Base-by-base conservation (phyloP, 176 grass and related monocot genomes). In the Avena insularis region DNA sequence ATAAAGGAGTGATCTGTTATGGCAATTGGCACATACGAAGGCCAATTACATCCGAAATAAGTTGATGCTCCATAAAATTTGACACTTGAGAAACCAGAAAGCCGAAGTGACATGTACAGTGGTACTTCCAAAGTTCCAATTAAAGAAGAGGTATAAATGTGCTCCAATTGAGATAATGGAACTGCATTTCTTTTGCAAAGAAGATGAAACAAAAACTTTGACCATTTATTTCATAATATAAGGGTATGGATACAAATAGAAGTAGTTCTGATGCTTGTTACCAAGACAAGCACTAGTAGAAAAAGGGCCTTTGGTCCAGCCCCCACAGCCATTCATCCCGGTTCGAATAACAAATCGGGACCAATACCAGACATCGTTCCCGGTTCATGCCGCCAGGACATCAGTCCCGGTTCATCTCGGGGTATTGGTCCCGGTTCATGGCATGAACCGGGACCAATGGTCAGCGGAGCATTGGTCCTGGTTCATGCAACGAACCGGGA, bases 41-140 rank as follows among this genome's bases (percentile, higher is more conserved):
- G 43, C 17, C 20, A 67, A 38, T 0, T 14, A 3, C 17, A 15
- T 50, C 43, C 16, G 9, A 20, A 63, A 64, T 36, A 84, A 75
- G 6, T 51, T 63, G 11, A 48, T 25, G 6, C 27, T 59, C 9
- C 9, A 61, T 84, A 29, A 8, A 53, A 38, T 2, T 12, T 29
- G 68, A 16, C 68, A 48, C 40, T 27, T 20, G 9, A 47, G 38
- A 76, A 84, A 68, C 48, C 43, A 38, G 15, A 67, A 84, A 84
- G 8, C 8, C 35, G 3, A 63, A 83, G 48, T 82, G 47, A 54
- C 16, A 75, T 43, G 59, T 62, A 62, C n/a, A 57, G 17, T 57
- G 16, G 55, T 4, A 57, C 55, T 20, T 57, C 6, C 6, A 57
- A 47, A 40, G 38, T 15, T 54, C 11, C 11, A 12, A 9, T 61